phyloP scores from a whole-genome alignment of 345 rosid genomes.

The Salix brachista region DNA sequence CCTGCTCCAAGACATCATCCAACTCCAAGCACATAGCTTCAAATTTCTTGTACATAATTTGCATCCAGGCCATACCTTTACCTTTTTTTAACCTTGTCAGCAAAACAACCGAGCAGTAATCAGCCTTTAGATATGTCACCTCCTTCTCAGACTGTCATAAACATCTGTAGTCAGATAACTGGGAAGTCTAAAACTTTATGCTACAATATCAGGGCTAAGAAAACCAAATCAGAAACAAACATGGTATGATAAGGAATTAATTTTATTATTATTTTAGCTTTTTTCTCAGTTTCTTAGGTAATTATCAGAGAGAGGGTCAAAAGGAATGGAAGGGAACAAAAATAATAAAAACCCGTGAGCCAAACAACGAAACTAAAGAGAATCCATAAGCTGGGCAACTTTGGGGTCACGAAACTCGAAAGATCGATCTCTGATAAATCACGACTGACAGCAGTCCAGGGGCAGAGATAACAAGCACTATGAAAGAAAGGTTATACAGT shows the following conservation, averaged over 20 bases:
- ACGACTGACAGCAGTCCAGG: background rate
- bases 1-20: slow-evolving; percentile 29
- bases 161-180: background rate
- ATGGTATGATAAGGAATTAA: background rate
- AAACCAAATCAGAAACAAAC: background rate
- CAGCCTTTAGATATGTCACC: background rate
- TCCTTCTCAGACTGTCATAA: background rate
- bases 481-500: background rate
- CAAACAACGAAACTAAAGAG: background rate
- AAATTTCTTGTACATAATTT: slow-evolving; percentile 24
- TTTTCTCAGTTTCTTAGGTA: no score
- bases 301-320: background rate
- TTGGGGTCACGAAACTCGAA: background rate
- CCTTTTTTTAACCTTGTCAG: slow-evolving; percentile 13
- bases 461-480: background rate
- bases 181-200: background rate
- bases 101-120: background rate
- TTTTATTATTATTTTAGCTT: no score
- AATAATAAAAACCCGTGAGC: background rate
- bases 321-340: background rate
- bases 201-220: background rate
- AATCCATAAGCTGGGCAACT: background rate
- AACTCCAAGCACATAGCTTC: slow-evolving; percentile 29
- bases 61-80: slow-evolving; percentile 27
- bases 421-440: background rate